Conservation (phyloP, 495 filamentous ascomycete genomes). For the Penicillium silybi region DNA sequence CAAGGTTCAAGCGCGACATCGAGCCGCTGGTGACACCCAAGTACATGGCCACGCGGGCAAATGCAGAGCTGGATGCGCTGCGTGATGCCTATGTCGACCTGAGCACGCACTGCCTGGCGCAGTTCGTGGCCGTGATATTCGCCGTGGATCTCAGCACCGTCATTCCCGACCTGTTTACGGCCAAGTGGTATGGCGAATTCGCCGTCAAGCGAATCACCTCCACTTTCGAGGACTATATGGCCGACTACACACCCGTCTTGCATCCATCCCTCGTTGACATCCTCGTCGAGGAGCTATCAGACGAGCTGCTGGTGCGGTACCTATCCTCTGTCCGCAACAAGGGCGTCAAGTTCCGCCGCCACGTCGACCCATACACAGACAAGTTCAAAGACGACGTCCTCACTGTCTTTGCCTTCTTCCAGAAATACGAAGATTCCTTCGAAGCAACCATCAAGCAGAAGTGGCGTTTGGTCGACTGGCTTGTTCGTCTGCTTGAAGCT, state of each 20-base stretch:
- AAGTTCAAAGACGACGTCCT: slow-evolving; percentile 88
- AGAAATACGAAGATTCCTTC: slow-evolving; percentile 61
- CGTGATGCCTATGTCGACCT: slow-evolving; percentile 92
- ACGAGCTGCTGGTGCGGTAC: slow-evolving; percentile 83
- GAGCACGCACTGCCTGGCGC: slow-evolving; percentile 81
- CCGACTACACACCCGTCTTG: slow-evolving; percentile 75
- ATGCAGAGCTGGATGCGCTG: slow-evolving; percentile 66
- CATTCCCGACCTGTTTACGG: slow-evolving; percentile 85
- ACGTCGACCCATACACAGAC: slow-evolving; percentile 72
- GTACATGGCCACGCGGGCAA: slow-evolving; percentile 68
- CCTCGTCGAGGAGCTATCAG: slow-evolving; percentile 81
- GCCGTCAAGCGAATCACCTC: slow-evolving; percentile 84
- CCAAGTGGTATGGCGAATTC: slow-evolving; percentile 76
- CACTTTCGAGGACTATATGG: slow-evolving; percentile 91
- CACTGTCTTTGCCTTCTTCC: slow-evolving; percentile 72
- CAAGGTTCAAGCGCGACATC: slow-evolving; percentile 75
- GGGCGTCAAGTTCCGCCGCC: slow-evolving; percentile 79
- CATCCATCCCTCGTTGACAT: slow-evolving; percentile 85
- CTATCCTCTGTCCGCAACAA: slow-evolving; percentile 85
- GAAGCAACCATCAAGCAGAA: slow-evolving; percentile 72
- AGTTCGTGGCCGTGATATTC: slow-evolving; percentile 83
- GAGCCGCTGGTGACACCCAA: slow-evolving; percentile 71
- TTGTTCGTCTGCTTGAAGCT: slow-evolving; percentile 67
- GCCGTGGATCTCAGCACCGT: slow-evolving; percentile 76
- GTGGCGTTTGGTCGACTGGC: slow-evolving; percentile 83